Percentiles rank a stretch among this genome's conserved stretches.
phyloP scores from a whole-genome alignment of 495 filamentous ascomycete species.

The Penicillium taxi region DNA sequence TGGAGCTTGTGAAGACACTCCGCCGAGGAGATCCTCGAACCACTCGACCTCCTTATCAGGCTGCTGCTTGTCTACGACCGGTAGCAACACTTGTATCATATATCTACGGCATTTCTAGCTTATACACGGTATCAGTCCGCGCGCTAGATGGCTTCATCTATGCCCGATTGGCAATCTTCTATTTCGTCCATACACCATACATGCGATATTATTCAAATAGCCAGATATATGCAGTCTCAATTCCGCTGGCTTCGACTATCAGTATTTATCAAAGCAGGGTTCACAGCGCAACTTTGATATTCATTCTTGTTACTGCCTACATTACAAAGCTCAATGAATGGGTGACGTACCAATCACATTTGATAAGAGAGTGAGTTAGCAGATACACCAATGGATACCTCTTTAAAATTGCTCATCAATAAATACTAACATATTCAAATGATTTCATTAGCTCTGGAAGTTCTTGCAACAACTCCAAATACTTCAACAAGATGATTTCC shows the following conservation, averaged over 20 bases:
- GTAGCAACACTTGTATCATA: background rate
- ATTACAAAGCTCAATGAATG: conserved; percentile 2
- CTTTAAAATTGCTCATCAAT: too few species aligned
- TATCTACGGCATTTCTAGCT: background rate
- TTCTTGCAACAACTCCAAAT: too few species aligned
- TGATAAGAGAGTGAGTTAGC: background rate
- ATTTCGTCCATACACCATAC: conserved; percentile 1
- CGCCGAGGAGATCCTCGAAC: conserved; percentile 1
- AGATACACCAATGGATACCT: too few species aligned
- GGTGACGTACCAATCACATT: conserved; percentile 2
- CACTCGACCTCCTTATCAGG: conserved; percentile 1
- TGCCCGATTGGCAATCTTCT: conserved; percentile 4
- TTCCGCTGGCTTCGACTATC: background rate
- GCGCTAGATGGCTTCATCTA: conserved; percentile 2
- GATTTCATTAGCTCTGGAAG: too few species aligned
- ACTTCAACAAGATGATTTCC: too few species aligned
- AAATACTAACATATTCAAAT: too few species aligned
- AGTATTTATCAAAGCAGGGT: conserved; percentile 1
- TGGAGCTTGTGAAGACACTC: conserved; percentile 2
- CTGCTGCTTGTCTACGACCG: background rate
- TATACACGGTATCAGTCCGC: conserved; percentile 3
- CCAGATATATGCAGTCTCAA: conserved; percentile 1
- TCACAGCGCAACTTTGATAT: conserved; percentile 1
- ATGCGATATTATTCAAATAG: background rate
- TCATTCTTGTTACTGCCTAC: background rate